Conservation (phyloP, 2,329 filamentous ascomycete species). For the Tolypocladium ovalisporum region DNA sequence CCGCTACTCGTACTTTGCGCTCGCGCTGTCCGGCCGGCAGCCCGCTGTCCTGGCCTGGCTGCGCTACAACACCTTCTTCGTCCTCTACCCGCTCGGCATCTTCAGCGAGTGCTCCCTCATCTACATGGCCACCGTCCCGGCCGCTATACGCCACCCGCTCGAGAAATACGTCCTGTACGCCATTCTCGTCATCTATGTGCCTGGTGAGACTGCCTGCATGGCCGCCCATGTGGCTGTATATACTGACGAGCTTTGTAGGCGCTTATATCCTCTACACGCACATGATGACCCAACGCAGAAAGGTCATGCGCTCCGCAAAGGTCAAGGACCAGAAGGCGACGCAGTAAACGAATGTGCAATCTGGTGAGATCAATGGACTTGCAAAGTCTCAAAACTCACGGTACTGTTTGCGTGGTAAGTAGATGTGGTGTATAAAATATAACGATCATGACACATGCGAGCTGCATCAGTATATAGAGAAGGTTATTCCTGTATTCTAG, state of each 20-base stretch:
- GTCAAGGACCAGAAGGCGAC: slow-evolving; percentile 29
- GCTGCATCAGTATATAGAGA: not conserved
- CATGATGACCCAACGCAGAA: slow-evolving; percentile 85
- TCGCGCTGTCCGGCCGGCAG: slow-evolving; percentile 52
- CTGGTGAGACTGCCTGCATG: slow-evolving; percentile 44
- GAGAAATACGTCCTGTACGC: slow-evolving; percentile 49
- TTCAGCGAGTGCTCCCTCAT: slow-evolving; percentile 77
- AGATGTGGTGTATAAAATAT: no score
- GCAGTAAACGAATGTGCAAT: slow-evolving; percentile 15
- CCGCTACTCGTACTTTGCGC: slow-evolving; percentile 83
- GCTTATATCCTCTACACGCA: slow-evolving; percentile 81
- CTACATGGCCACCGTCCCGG: slow-evolving; percentile 55
- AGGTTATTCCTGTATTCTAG: not conserved
- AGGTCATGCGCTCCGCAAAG: slow-evolving; percentile 59
- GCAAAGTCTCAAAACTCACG: not conserved
- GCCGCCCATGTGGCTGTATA: not conserved
- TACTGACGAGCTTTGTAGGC: slow-evolving; percentile 28
- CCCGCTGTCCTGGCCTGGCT: slow-evolving; percentile 65
- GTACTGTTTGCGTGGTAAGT: no score
- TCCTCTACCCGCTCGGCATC: slow-evolving; percentile 90
- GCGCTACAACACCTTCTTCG: slow-evolving; percentile 84
- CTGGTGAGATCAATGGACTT: not conserved
- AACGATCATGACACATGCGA: not conserved
- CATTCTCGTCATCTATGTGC: slow-evolving; percentile 66
- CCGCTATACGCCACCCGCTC: slow-evolving; percentile 32